phyloP scores from a whole-genome alignment of 1,284 basidiomycete species.

The Ustilago bromivora region DNA sequence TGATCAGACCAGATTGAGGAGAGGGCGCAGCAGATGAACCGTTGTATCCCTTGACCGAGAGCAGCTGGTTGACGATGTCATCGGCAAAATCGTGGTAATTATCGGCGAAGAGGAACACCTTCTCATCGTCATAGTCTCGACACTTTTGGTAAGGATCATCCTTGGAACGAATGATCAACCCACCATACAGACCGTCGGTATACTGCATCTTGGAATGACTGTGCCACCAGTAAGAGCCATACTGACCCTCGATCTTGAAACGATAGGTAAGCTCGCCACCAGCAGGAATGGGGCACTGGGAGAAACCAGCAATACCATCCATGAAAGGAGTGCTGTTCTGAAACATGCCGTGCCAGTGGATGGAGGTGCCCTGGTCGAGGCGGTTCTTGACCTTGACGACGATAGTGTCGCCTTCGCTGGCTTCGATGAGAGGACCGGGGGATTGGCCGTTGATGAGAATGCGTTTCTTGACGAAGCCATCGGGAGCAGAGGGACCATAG shows the following conservation, averaged over 20 bases:
- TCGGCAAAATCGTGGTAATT: conserved; percentile 60
- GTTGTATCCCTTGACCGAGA: conserved; percentile 54
- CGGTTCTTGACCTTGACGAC: conserved; percentile 59
- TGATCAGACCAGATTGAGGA: conserved; percentile 73
- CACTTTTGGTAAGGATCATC: conserved; percentile 66
- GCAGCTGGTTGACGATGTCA: conserved; percentile 37
- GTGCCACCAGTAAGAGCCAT: conserved; percentile 72
- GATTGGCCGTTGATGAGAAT: conserved; percentile 62
- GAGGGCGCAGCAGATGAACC: conserved; percentile 63
- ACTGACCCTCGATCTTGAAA: conserved; percentile 58
- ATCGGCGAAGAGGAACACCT: conserved; percentile 58
- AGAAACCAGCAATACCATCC: conserved; percentile 65
- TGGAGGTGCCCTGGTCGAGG: conserved; percentile 47
- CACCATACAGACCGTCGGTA: conserved; percentile 64
- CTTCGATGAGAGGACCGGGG: conserved; percentile 62
- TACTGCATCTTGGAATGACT: conserved; percentile 62
- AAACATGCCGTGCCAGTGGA: conserved; percentile 68
- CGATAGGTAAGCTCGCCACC: conserved; percentile 50
- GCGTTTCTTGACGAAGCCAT: conserved; percentile 56
- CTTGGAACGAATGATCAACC: conserved; percentile 65
- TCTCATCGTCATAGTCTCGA: conserved; percentile 64
- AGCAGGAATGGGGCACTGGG: conserved; percentile 66
- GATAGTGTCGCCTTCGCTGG: conserved; percentile 63
- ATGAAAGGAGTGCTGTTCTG: conserved; percentile 62
- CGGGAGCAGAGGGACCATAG: conserved; percentile 45